phyloP scores from a whole-genome alignment of 2,329 filamentous ascomycete species.

The Colletotrichum chlorophyti region DNA sequence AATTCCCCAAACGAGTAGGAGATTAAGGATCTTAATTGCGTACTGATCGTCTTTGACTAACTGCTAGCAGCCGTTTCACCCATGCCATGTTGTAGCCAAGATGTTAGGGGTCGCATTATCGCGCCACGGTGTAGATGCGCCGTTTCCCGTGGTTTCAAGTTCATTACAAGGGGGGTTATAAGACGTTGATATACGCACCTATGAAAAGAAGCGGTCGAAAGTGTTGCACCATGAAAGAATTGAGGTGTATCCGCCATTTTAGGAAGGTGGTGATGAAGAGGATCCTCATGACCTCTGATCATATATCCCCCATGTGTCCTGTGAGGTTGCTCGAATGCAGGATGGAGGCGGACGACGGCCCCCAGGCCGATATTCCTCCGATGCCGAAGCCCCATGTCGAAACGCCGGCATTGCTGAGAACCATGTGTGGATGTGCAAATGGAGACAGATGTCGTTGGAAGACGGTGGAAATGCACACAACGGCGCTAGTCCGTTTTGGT shows the following conservation, averaged over 20 bases:
- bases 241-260: neutral
- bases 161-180: slow-evolving; percentile 1
- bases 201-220: neutral
- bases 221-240: neutral
- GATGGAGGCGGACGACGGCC: neutral
- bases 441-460: slow-evolving; percentile 43
- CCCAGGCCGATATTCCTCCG: neutral
- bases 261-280: no score
- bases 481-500: slow-evolving; percentile 37
- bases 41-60: neutral
- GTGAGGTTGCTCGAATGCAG: no score
- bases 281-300: no score
- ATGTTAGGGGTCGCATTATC: neutral
- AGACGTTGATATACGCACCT: neutral
- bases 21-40: neutral
- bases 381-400: slow-evolving; percentile 2
- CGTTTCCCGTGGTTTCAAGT: neutral
- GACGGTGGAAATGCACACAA: slow-evolving; percentile 40
- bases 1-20: neutral
- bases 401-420: neutral
- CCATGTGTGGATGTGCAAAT: slow-evolving; percentile 29
- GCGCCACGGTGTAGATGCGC: neutral
- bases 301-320: no score
- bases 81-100: neutral
- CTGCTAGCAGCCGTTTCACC: neutral